phyloP scores from a whole-genome alignment of 768 basidiomycete species.

The Russula lepida region DNA sequence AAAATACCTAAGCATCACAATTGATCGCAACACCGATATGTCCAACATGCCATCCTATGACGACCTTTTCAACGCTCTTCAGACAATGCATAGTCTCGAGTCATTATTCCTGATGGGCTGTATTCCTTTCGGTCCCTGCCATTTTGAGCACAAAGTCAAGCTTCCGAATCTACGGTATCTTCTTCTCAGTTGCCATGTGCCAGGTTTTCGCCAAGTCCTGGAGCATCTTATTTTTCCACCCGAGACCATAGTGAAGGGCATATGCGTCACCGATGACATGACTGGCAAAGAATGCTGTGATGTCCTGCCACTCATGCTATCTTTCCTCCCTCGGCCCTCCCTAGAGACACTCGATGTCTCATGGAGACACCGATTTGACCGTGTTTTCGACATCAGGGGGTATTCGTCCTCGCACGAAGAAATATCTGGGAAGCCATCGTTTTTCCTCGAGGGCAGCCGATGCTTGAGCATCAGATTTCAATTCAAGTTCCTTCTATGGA shows the following conservation, averaged over 20 bases:
- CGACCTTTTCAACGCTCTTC: conserved; percentile 6
- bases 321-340: conserved; percentile 10
- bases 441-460: background rate
- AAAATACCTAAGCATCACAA: background rate
- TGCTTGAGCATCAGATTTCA: conserved; percentile 1
- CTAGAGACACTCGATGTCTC: conserved; percentile 13
- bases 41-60: conserved; percentile 1
- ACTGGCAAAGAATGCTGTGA: conserved; percentile 10
- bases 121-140: background rate
- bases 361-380: conserved; percentile 8
- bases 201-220: conserved; percentile 3
- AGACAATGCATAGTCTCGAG: conserved; percentile 2
- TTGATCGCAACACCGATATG: background rate
- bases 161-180: conserved; percentile 3
- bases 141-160: background rate
- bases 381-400: conserved; percentile 1
- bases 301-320: conserved; percentile 7
- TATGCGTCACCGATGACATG: conserved; percentile 8
- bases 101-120: background rate
- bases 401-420: conserved; percentile 4
- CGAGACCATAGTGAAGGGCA: background rate
- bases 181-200: background rate
- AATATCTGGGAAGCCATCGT: background rate
- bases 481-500: conserved; percentile 12
- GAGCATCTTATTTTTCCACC: conserved; percentile 1